Evolutionary conservation across 257 asterid species (phyloP).

Genomic region (Forsythia viridissima): DNA sequence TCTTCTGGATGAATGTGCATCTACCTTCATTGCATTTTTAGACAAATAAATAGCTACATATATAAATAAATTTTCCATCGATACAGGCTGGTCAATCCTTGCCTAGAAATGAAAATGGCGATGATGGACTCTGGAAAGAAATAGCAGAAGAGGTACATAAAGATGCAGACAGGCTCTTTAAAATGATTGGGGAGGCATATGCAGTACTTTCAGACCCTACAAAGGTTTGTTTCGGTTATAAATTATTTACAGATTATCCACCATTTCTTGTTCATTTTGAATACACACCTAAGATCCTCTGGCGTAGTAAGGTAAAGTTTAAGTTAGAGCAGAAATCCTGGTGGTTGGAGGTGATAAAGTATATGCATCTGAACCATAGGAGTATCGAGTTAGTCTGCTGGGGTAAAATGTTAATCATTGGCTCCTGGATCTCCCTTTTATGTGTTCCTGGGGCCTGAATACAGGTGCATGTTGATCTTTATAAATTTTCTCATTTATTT

Average conservation of each 20-base stretch:
- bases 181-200: slow-evolving; percentile 96
- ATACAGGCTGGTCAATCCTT: slow-evolving; percentile 82
- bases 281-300: not conserved
- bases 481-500: not conserved
- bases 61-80: slow-evolving; percentile 16
- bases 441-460: not conserved
- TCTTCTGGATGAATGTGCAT: slow-evolving; percentile 19
- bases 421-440: not conserved
- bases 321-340: not conserved
- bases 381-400: not conserved
- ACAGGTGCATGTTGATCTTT: not conserved
- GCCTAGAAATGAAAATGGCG: slow-evolving; percentile 72
- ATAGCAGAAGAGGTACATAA: slow-evolving; percentile 73
- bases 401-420: not conserved
- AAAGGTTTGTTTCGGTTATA: slow-evolving; percentile 52
- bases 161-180: slow-evolving; percentile 90
- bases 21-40: not conserved
- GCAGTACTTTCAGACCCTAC: slow-evolving; percentile 90
- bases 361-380: not conserved
- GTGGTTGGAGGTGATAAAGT: not conserved
- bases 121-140: slow-evolving; percentile 81
- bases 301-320: not conserved
- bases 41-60: slow-evolving; percentile 1
- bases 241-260: not conserved
- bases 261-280: not conserved